phyloP scores from a whole-genome alignment of 2,329 filamentous ascomycete genomes.

The Curvularia sp. region DNA sequence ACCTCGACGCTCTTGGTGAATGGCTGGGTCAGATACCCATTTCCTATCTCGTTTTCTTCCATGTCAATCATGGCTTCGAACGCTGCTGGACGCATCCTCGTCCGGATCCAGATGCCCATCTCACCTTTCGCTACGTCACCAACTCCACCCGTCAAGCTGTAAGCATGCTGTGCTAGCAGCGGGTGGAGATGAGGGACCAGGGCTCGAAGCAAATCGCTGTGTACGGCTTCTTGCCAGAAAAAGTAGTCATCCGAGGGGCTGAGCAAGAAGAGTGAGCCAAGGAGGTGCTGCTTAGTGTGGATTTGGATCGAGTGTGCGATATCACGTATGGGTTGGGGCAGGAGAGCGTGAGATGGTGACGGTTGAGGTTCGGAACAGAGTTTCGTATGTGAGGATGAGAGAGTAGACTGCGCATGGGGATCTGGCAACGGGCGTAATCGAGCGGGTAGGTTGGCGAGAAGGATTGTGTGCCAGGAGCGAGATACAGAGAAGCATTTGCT shows the following conservation, averaged over 20 bases:
- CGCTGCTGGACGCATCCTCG: not conserved
- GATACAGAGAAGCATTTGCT: slow-evolving; percentile 11
- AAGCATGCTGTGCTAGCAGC: slow-evolving; percentile 2
- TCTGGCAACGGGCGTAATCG: slow-evolving; percentile 17
- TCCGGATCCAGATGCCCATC: slow-evolving; percentile 9
- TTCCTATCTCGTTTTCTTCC: not conserved
- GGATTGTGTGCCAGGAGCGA: slow-evolving; percentile 9
- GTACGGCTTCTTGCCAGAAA: slow-evolving; percentile 19
- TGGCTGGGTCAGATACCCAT: slow-evolving; percentile 3
- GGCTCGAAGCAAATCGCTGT: slow-evolving; percentile 9
- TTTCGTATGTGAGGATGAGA: not conserved
- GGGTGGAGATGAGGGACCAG: slow-evolving; percentile 19
- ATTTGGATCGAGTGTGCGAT: slow-evolving; percentile 1
- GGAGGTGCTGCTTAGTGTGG: not conserved
- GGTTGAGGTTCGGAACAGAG: not conserved
- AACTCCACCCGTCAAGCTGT: slow-evolving; percentile 6
- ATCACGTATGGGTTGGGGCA: not conserved
- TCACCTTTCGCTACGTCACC: slow-evolving; percentile 6
- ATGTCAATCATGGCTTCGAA: slow-evolving; percentile 2
- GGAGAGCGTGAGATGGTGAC: not conserved
- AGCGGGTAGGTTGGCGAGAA: slow-evolving; percentile 20
- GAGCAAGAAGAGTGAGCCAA: not conserved
- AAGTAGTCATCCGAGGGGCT: slow-evolving; percentile 18
- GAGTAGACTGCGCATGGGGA: not conserved
- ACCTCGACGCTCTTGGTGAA: slow-evolving; percentile 5